phyloP scores from a whole-genome alignment of 805 yeast genomes.

The Candida adriatica region DNA sequence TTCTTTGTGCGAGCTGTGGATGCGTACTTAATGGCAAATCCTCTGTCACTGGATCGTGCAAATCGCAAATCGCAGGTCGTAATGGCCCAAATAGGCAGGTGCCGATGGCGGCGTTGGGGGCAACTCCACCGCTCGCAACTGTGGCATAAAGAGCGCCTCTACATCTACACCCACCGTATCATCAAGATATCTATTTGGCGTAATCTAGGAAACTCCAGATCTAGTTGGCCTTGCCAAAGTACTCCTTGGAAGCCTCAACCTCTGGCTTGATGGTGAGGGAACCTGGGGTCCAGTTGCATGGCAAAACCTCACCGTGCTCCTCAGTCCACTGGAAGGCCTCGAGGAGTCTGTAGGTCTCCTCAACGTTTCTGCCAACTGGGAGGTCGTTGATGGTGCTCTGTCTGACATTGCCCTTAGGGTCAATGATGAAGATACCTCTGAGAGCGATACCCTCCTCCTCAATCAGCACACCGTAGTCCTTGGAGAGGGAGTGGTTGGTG shows the following conservation, averaged over 20 bases:
- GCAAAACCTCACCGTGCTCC: constrained; percentile 98
- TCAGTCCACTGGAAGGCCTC: constrained; percentile 99
- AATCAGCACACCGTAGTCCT: constrained; percentile 94
- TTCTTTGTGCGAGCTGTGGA: too few species aligned
- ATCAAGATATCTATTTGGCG: too few species aligned
- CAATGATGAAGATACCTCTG: constrained; percentile 97
- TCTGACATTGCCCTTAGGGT: constrained; percentile 91
- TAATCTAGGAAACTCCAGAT: not conserved
- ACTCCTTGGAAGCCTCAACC: constrained; percentile 70
- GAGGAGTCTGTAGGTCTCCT: constrained; percentile 93
- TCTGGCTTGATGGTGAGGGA: constrained; percentile 85
- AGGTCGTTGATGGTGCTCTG: constrained; percentile 97
- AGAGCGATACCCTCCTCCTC: constrained; percentile 96
- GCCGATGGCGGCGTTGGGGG: too few species aligned
- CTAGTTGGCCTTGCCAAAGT: constrained; percentile 57
- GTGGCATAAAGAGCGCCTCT: too few species aligned
- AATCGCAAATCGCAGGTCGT: too few species aligned
- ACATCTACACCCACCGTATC: too few species aligned
- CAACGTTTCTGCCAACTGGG: constrained; percentile 99
- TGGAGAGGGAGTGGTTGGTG: constrained; percentile 91
- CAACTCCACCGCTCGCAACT: too few species aligned
- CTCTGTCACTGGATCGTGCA: too few species aligned
- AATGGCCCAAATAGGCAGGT: too few species aligned
- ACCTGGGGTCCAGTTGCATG: constrained; percentile 99
- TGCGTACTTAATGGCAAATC: too few species aligned